Conservation (phyloP, 2,329 filamentous ascomycete species). For the Ploettnerulaceae sp. region DNA sequence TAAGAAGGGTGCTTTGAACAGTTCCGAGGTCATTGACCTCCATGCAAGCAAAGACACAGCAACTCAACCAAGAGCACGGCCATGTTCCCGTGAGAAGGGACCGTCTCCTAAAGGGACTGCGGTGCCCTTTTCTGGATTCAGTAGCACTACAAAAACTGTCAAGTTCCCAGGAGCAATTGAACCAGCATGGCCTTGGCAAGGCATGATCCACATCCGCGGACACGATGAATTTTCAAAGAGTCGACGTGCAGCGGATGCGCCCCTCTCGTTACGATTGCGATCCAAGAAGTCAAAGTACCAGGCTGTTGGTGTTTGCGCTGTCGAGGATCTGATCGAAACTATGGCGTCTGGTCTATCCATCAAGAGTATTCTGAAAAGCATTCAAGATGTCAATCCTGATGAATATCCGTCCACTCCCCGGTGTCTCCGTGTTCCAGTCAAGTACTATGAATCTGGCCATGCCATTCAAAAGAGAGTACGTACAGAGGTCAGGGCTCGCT, state of each 20-base stretch:
- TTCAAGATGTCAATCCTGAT: constrained; percentile 28
- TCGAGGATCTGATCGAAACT: constrained; percentile 28
- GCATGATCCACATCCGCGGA: constrained; percentile 59
- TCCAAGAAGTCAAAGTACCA: constrained; percentile 31
- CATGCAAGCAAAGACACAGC: background rate
- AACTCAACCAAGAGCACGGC: background rate
- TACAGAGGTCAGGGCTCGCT: constrained; percentile 38
- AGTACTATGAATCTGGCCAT: constrained; percentile 54
- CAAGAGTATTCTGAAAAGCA: constrained; percentile 13
- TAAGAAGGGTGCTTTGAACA: background rate
- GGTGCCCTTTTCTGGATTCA: constrained; percentile 23
- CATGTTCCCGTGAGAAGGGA: background rate
- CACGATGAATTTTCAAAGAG: background rate
- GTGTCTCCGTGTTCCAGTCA: constrained; percentile 49
- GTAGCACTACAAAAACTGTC: constrained; percentile 30
- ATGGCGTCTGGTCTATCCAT: constrained; percentile 24
- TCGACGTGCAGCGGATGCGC: background rate
- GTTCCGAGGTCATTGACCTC: constrained; percentile 7
- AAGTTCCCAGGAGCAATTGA: constrained; percentile 63
- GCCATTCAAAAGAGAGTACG: constrained; percentile 48
- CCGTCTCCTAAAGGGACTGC: constrained; percentile 35
- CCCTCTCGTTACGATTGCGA: background rate
- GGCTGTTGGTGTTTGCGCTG: constrained; percentile 21
- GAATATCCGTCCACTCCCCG: constrained; percentile 40
- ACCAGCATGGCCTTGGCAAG: constrained; percentile 67